Evolutionary conservation across 345 rosid species (phyloP), one percentile per base, ranked within the genome.

Genomic region (Orychophragmus violaceus): DNA sequence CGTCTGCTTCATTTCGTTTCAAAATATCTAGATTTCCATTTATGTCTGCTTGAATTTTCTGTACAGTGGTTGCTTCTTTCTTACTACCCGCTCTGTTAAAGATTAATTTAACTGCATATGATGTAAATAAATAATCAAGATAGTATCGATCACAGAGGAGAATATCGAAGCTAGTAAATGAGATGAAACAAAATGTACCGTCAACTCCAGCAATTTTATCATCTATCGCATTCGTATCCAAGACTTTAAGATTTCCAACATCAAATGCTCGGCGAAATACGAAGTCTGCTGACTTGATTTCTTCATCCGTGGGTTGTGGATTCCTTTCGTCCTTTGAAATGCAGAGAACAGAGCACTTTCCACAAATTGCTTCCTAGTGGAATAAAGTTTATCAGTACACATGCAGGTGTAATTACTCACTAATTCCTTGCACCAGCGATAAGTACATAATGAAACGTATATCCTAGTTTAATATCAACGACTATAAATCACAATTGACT

Each of bases 281-380:
- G 36, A 82, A 87, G 65, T 94, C 86, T 11, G 96, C 71, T 74
- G 37, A 68, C 55, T 71, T 82, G 51, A 84, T 69, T 49, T 84
- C 83, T 68, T 84, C 83, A 5, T 53, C 57, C 6, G 86, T 75
- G 19, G 93, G 89, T 68, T 78, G 89, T 5, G 67, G 82, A 79
- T 88, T 91, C 75, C 93, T 87, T 59, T 33, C 35, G 62, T 94
- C 96, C 69, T 81, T 87, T 59, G 97, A 85, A 62, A 68, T 80
- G 80, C 96, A 94, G n/a, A 88, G 52, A 46, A 91, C 91, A 67
- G 82, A 79, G 84, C 97, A 94, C 72, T 90, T 94, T 52, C 99
- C 97, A 64, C 83, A 80, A 70, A 94, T 84, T 54, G 88, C 78
- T 81, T 88, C 97, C 99, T 91, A 80, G 72, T 66, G 41, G 25